Evolutionary conservation across 208 protist species (phyloP).

Genomic region (Trichomonas vaginalis): DNA sequence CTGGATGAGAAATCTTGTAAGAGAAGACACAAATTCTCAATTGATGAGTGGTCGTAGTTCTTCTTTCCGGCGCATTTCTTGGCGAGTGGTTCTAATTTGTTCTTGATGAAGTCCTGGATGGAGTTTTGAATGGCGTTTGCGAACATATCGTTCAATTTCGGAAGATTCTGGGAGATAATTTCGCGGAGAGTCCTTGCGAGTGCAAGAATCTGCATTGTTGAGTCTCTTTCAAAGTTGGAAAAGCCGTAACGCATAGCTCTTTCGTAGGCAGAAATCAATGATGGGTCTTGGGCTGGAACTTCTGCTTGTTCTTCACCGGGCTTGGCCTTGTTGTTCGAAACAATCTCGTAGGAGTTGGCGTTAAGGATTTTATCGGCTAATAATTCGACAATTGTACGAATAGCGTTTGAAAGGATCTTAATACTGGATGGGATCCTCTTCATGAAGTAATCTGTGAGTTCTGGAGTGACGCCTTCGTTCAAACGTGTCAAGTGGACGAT

Average conservation of each 20-base stretch:
- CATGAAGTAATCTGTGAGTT: not conserved
- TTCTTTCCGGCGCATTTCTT: too few relatives aligned
- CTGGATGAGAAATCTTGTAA: not conserved
- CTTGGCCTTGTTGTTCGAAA: not conserved
- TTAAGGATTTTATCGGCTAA: not conserved
- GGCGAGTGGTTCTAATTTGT: not conserved
- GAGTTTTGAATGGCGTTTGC: not conserved
- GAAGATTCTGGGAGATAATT: not conserved
- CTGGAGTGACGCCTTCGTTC: not conserved
- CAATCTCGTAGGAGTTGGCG: not conserved
- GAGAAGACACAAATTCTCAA: not conserved
- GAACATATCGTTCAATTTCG: not conserved
- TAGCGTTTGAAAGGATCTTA: not conserved
- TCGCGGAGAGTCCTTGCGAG: not conserved
- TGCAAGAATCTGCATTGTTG: not conserved
- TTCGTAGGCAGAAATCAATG: not conserved
- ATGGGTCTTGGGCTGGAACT: not conserved
- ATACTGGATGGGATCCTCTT: not conserved
- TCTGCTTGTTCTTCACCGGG: not conserved
- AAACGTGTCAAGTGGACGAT: not conserved
- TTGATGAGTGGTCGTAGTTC: not conserved
- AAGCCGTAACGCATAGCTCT: not conserved
- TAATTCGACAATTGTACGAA: not conserved
- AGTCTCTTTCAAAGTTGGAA: not conserved
- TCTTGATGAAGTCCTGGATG: not conserved